A percentile compares a stretch with the other conserved stretches of the same genome.
These are phyloP conservation scores for Oldenlandia corymbosa DNA, from an alignment of 257 asterid species.

Conservation along the genomic window DNA sequence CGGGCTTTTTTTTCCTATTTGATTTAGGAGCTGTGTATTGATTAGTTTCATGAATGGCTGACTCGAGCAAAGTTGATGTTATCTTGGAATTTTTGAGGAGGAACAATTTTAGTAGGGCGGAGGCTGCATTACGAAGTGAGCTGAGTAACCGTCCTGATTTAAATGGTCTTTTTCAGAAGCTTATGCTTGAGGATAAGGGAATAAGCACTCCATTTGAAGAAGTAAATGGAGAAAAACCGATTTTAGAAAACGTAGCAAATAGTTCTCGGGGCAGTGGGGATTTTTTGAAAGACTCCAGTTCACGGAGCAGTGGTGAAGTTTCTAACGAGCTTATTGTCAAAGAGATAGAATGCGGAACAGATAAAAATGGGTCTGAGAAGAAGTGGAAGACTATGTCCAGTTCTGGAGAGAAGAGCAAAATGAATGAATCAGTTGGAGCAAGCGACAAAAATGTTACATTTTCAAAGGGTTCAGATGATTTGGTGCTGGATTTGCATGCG, in stretches of 20 bases:
- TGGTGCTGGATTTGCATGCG: conserved; percentile 57
- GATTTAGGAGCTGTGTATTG: conserved; percentile 16
- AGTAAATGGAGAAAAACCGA: conserved; percentile 36
- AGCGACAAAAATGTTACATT: conserved; percentile 54
- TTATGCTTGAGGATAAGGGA: conserved; percentile 52
- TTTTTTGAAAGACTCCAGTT: conserved; percentile 29
- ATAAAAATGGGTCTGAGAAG: conserved; percentile 47
- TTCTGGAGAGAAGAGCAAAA: conserved; percentile 43
- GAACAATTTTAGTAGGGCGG: conserved; percentile 81
- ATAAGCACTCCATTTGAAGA: conserved; percentile 39
- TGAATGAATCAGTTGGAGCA: conserved; percentile 39
- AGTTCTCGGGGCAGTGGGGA: conserved; percentile 31
- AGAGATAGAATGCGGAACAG: conserved; percentile 74
- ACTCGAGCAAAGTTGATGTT: conserved; percentile 63
- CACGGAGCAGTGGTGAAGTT: conserved; percentile 31
- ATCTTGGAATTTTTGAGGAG: conserved; percentile 63
- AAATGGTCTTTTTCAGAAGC: conserved; percentile 56
- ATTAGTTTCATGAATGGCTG: conserved; percentile 47
- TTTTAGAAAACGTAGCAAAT: conserved; percentile 31
- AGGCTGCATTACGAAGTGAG: conserved; percentile 86
- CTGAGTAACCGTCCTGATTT: conserved; percentile 62
- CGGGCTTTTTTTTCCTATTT: conserved; percentile 10
- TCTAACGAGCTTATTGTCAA: conserved; percentile 82
- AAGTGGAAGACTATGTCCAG: conserved; percentile 46
- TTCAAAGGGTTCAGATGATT: conserved; percentile 54